Evolutionary conservation across 441 rosid species (phyloP), one percentile per base, ranked within the genome.

Genomic region (Mallotus japonicus): DNA sequence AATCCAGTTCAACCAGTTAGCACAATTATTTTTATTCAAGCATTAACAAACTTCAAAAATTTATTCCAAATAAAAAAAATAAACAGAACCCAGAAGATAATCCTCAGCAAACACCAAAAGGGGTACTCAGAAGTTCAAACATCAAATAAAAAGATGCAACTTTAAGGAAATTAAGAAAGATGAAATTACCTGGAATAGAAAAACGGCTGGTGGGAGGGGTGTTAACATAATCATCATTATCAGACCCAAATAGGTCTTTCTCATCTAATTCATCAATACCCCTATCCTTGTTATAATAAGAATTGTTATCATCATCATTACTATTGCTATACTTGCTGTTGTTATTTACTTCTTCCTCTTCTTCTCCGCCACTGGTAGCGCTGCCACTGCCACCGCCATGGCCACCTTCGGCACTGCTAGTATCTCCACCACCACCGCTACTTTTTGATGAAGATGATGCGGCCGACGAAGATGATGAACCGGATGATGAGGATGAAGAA

Each of bases 201-300:
- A 11, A 60, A 37, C 72, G 72, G 56, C 72, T 74, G 22, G 60
- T 47, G 13, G 62, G 67, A n/a, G 44, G 58, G 54, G 96, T 91
- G 76, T 89, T 88, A 62, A 87, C 87, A 78, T 92, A 91, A 67
- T 90, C 97, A 83, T 88, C 91, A 68, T 90, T 91, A 80, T 88
- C 97, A 76, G 92, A 84, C 8, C 92, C 96, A 77, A 89, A 91
- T 71, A 92, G 88, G 83, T 95, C 96, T 22, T 66, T 84, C 24
- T 83, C 92, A 1, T 82, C 86, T 20, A 61, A 77, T 77, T 78
- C 80, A 66, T 57, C 46, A 70, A 54, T 71, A 73, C 75, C 46
- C 64, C 75, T 74, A 58, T 71, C 58, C 40, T 76, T 71, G 62
- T 76, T 71, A 28, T 70, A n/a, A 34, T n/a, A n/a, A 46, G 22